Evolutionary conservation across 306 rosid species (phyloP).

Genomic region (Psophocarpus tetragonolobus): DNA sequence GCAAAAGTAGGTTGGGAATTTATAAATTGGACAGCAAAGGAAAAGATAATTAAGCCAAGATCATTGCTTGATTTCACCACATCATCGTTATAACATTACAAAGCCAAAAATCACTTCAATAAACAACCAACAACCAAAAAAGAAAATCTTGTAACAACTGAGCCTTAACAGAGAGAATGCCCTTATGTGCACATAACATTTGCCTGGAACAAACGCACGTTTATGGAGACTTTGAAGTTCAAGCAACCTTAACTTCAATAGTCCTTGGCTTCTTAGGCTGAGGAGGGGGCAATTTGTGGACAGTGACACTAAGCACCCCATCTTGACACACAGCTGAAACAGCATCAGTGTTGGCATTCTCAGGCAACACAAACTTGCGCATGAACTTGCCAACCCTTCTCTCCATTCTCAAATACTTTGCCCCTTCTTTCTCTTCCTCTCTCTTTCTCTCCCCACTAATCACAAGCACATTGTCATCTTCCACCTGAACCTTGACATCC

Average conservation of each 20-base stretch:
- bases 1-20: no score
- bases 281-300: not conserved
- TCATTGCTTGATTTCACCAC: not conserved
- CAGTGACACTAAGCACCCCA: not conserved
- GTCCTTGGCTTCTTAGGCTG: not conserved
- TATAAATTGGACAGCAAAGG: not conserved
- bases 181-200: not conserved
- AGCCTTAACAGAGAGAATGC: not conserved
- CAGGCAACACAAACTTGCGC: not conserved
- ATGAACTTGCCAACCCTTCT: not conserved
- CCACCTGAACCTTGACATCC: not conserved
- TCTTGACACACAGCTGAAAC: not conserved
- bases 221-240: not conserved
- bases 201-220: not conserved
- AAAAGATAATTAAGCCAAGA: no score
- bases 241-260: not conserved
- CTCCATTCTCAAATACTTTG: not conserved
- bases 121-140: not conserved
- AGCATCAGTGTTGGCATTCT: not conserved
- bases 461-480: not conserved
- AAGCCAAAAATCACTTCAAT: not conserved
- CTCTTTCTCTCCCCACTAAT: not conserved
- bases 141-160: no score
- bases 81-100: not conserved
- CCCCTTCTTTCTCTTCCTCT: not conserved